These are phyloP conservation scores for Neonectria hederae DNA, from an alignment of 2,329 filamentous ascomycete species.

Conservation along the genomic window DNA sequence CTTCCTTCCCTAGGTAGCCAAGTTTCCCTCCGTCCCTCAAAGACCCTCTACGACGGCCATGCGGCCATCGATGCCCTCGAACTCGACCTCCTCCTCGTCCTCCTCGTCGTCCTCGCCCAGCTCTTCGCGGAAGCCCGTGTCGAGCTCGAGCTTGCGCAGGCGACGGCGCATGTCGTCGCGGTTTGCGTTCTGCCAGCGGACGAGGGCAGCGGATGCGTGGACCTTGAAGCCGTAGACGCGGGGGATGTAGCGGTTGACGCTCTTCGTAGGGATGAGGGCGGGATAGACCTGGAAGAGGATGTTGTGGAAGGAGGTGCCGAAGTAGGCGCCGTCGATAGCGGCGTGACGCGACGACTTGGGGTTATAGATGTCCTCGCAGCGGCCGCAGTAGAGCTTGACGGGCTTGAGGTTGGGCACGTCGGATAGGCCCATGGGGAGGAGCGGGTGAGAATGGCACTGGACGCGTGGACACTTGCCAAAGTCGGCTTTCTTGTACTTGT, in stretches of 20 bases:
- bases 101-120: conserved; percentile 72
- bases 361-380: conserved; percentile 99
- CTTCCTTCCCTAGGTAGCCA: background rate
- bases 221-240: conserved; percentile 96
- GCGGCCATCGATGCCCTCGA: conserved; percentile 50
- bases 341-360: conserved; percentile 97
- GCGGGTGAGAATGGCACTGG: conserved; percentile 90
- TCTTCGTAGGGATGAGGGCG: conserved; percentile 86
- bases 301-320: conserved; percentile 97
- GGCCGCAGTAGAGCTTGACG: conserved; percentile 96
- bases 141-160: conserved; percentile 75
- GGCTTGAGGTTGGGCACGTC: conserved; percentile 88
- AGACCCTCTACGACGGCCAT: conserved; percentile 43
- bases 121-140: conserved; percentile 81
- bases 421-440: conserved; percentile 93
- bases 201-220: conserved; percentile 85
- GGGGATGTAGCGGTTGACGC: conserved; percentile 84
- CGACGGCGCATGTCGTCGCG: conserved; percentile 84
- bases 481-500: conserved; percentile 98
- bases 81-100: conserved; percentile 59
- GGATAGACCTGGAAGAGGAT: conserved; percentile 99
- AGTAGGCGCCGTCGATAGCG: conserved; percentile 96
- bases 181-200: conserved; percentile 88
- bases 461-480: conserved; percentile 99
- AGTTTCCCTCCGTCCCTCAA: conserved; percentile 22